These are phyloP conservation scores for Penicillium sumatraense DNA, from an alignment of 2,329 filamentous ascomycete species.

Conservation along the genomic window DNA sequence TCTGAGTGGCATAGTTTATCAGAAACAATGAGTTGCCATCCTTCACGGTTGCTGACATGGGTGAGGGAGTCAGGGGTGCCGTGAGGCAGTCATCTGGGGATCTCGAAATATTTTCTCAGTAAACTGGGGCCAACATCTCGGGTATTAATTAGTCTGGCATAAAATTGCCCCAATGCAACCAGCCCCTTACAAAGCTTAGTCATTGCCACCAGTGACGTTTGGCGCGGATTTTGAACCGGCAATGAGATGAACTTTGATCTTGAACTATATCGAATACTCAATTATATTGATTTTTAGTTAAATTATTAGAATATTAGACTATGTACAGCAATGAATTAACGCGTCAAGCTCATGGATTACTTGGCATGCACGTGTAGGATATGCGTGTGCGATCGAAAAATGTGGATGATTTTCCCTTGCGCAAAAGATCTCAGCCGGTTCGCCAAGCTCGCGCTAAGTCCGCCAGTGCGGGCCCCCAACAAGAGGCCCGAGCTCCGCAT, in stretches of 20 bases:
- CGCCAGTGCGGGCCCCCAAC: not conserved
- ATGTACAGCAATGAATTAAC: too few species aligned
- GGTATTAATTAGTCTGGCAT: not conserved
- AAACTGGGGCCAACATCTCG: constrained; percentile 1
- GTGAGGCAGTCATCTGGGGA: not conserved
- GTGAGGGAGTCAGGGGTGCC: constrained; percentile 2
- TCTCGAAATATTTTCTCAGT: constrained; percentile 2
- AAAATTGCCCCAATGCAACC: not conserved
- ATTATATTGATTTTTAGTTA: too few species aligned
- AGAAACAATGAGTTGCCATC: constrained; percentile 12
- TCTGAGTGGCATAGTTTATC: constrained; percentile 13
- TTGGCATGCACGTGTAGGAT: not conserved
- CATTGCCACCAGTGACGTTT: constrained; percentile 2
- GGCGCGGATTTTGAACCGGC: not conserved
- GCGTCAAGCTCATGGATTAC: too few species aligned
- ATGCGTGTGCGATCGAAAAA: not conserved
- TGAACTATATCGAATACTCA: too few species aligned
- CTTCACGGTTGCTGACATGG: constrained; percentile 7
- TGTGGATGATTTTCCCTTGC: not conserved
- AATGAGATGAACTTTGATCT: not conserved
- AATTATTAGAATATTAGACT: too few species aligned
- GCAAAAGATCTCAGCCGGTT: not conserved
- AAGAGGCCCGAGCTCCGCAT: not conserved
- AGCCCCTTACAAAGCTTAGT: not conserved
- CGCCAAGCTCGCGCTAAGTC: not conserved